A percentile compares a stretch with the other conserved stretches of the same genome.
Conservation (phyloP, 495 filamentous ascomycete species). For the Neurospora hispaniola region DNA sequence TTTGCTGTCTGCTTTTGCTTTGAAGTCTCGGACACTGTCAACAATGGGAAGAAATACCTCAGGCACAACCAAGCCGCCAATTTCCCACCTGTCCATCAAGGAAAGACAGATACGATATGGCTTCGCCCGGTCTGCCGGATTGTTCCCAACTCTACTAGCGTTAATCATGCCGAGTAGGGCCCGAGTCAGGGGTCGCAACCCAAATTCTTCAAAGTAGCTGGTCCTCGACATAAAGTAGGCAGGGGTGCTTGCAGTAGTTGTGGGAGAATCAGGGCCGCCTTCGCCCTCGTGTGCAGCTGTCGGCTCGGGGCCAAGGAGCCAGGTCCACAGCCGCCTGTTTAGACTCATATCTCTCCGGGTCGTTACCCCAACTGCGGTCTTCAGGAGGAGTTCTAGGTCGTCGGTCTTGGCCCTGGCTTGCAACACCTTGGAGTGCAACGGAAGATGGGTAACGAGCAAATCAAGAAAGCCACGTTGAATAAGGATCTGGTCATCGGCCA, state of each 20-base stretch:
- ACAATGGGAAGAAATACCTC: constrained; percentile 83
- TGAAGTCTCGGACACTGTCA: constrained; percentile 61
- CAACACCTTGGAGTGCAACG: constrained; percentile 75
- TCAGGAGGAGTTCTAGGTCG: constrained; percentile 71
- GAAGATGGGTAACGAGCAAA: constrained; percentile 80
- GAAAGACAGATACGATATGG: constrained; percentile 89
- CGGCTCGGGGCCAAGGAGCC: constrained; percentile 81
- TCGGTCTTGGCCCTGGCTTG: constrained; percentile 56
- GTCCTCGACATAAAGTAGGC: constrained; percentile 36
- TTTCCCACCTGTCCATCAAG: constrained; percentile 96
- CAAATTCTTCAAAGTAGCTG: constrained; percentile 74
- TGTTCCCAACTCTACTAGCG: constrained; percentile 27
- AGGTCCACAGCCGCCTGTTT: constrained; percentile 90
- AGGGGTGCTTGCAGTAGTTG: constrained; percentile 34
- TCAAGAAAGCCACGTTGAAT: constrained; percentile 93
- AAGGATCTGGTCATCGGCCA: constrained; percentile 81
- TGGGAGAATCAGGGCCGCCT: constrained; percentile 36
- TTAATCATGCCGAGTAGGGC: constrained; percentile 72
- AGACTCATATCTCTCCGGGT: constrained; percentile 88
- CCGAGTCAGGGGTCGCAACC: constrained; percentile 57
- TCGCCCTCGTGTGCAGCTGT: constrained; percentile 33
- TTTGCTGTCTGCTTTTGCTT: constrained; percentile 45
- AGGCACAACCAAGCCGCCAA: constrained; percentile 79
- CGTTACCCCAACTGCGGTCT: constrained; percentile 76
- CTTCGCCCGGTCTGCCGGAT: constrained; percentile 62